These are phyloP conservation scores for Leccinum boreale DNA, from an alignment of 768 basidiomycete genomes.

Conservation along the genomic window DNA sequence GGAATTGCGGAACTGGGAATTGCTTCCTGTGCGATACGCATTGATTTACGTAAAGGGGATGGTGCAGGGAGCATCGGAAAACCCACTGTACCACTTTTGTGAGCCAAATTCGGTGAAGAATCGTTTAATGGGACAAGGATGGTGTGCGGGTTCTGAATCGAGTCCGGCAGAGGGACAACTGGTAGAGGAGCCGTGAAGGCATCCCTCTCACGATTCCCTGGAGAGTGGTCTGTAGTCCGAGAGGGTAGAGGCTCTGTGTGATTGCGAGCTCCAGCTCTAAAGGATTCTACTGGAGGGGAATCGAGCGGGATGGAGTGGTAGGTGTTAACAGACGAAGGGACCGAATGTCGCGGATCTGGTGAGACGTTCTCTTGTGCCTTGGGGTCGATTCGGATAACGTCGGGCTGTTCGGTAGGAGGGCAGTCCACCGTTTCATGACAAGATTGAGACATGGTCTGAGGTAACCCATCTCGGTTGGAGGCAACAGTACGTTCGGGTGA, in stretches of 20 bases:
- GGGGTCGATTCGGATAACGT: neutral
- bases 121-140: slow-evolving; percentile 37
- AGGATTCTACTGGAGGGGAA: slow-evolving; percentile 28
- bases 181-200: slow-evolving; percentile 25
- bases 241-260: slow-evolving; percentile 21
- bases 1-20: slow-evolving; percentile 33
- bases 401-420: neutral
- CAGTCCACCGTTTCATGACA: neutral
- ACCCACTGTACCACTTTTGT: slow-evolving; percentile 41
- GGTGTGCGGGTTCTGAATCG: slow-evolving; percentile 7
- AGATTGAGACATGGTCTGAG: neutral
- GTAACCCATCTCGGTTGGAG: neutral
- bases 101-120: slow-evolving; percentile 25
- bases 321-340: slow-evolving; percentile 32
- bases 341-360: slow-evolving; percentile 15
- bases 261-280: slow-evolving; percentile 4
- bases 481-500: slow-evolving; percentile 37
- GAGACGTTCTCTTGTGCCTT: slow-evolving; percentile 8
- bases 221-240: neutral
- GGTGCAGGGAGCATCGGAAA: slow-evolving; percentile 70
- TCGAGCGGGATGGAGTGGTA: slow-evolving; percentile 39
- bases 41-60: slow-evolving; percentile 66
- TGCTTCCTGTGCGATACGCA: slow-evolving; percentile 48
- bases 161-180: slow-evolving; percentile 9
- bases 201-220: slow-evolving; percentile 11